phyloP scores from a whole-genome alignment of 179 eudicot genomes.

The Spinacia oleracea region DNA sequence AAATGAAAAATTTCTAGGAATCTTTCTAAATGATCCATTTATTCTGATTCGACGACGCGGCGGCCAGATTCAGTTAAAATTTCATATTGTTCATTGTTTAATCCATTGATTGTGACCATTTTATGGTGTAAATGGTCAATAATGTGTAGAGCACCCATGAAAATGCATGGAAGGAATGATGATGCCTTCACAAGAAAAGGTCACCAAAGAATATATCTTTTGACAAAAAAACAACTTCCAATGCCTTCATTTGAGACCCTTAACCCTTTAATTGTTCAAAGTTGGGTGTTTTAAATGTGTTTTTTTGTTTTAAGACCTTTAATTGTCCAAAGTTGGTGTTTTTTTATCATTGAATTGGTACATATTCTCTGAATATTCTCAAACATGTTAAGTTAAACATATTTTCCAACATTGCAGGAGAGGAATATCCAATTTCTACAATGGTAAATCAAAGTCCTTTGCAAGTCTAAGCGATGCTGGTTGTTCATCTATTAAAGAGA shows the following conservation, averaged over 20 bases:
- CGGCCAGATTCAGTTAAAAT: constrained; percentile 19
- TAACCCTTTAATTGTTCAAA: constrained; percentile 15
- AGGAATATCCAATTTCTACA: constrained; percentile 61
- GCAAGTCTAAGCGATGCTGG: constrained; percentile 62
- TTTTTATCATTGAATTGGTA: constrained; percentile 10
- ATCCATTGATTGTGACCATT: constrained; percentile 14
- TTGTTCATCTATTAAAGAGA: constrained; percentile 52
- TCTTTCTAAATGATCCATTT: constrained; percentile 15
- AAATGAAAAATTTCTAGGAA: constrained; percentile 22
- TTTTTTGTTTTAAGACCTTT: background rate
- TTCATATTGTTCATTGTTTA: constrained; percentile 12
- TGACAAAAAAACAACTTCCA: background rate
- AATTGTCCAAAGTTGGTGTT: no score
- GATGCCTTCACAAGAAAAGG: constrained; percentile 21
- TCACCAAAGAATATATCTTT: constrained; percentile 5
- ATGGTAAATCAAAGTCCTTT: constrained; percentile 70
- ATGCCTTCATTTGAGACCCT: constrained; percentile 4
- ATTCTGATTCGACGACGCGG: constrained; percentile 16
- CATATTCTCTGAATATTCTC: constrained; percentile 25
- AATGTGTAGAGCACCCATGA: constrained; percentile 20
- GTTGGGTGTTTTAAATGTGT: background rate
- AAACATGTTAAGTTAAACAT: background rate
- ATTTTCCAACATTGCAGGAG: constrained; percentile 42
- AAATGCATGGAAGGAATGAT: background rate
- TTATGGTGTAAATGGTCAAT: background rate